Conservation (phyloP, 306 rosid species). For the Inga laurina region DNA sequence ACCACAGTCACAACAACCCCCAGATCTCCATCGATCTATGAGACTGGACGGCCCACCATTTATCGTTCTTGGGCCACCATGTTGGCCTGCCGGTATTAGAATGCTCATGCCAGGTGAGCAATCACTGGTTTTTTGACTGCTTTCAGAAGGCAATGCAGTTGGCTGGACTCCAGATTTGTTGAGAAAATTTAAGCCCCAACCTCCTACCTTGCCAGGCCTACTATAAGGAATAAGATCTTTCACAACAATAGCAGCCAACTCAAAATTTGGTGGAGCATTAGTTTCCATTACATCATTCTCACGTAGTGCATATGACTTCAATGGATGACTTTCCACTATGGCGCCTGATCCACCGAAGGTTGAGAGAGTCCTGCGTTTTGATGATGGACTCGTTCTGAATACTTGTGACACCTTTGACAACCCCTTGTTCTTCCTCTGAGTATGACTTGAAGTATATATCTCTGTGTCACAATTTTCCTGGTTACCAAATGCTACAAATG, state of each 20-base stretch:
- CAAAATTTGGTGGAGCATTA: slow-evolving; percentile 70
- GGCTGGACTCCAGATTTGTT: slow-evolving; percentile 58
- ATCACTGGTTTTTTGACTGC: slow-evolving; percentile 49
- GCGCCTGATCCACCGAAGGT: slow-evolving; percentile 46
- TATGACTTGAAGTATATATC: slow-evolving; percentile 45
- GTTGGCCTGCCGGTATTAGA: slow-evolving; percentile 87
- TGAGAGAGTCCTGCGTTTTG: slow-evolving; percentile 57
- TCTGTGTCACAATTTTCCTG: slow-evolving; percentile 49
- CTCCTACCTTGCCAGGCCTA: slow-evolving; percentile 58
- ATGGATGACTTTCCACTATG: slow-evolving; percentile 46
- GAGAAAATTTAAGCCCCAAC: slow-evolving; percentile 97
- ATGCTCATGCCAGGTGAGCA: slow-evolving; percentile 71
- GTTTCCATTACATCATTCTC: slow-evolving; percentile 40
- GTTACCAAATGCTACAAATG: slow-evolving; percentile 68
- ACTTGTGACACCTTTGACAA: slow-evolving; percentile 66
- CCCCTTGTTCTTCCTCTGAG: slow-evolving; percentile 62
- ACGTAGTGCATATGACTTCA: slow-evolving; percentile 47
- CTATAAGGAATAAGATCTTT: slow-evolving; percentile 63
- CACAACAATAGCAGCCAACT: slow-evolving; percentile 78
- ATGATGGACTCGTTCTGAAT: slow-evolving; percentile 57
- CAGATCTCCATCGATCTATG: slow-evolving; percentile 87
- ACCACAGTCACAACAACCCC: slow-evolving; percentile 90
- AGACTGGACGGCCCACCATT: slow-evolving; percentile 85
- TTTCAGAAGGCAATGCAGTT: slow-evolving; percentile 35
- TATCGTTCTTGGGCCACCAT: slow-evolving; percentile 84